phyloP scores from a whole-genome alignment of 2,329 filamentous ascomycete species.

The Cladosporium cucumerinum region DNA sequence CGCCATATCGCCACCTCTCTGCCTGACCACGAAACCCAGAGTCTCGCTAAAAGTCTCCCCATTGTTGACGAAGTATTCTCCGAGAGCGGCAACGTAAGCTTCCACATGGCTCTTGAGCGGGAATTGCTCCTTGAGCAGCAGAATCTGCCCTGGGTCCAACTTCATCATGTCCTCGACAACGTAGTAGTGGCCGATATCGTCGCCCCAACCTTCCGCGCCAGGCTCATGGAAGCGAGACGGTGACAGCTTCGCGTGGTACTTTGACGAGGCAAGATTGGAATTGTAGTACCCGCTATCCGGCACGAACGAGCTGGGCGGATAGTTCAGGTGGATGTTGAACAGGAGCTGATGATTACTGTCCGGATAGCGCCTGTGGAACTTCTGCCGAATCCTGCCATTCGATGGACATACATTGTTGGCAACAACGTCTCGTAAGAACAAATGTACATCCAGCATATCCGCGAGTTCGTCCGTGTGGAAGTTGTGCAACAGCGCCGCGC shows the following conservation, averaged over 20 bases:
- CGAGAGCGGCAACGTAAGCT: conserved; percentile 48
- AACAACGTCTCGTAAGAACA: conserved; percentile 55
- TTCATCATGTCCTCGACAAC: conserved; percentile 64
- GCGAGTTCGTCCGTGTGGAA: conserved; percentile 55
- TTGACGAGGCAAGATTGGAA: conserved; percentile 33
- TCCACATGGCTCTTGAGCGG: conserved; percentile 58
- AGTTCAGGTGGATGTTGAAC: conserved; percentile 44
- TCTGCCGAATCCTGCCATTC: conserved; percentile 57
- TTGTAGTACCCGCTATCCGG: conserved; percentile 40
- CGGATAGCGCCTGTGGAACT: conserved; percentile 56
- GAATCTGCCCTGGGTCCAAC: conserved; percentile 57
- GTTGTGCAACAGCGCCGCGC: conserved; percentile 57
- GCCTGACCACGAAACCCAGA: conserved; percentile 53
- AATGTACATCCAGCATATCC: conserved; percentile 58
- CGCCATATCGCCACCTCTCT: conserved; percentile 52
- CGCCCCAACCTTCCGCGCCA: conserved; percentile 62
- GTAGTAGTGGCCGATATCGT: conserved; percentile 62
- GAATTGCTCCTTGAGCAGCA: conserved; percentile 56
- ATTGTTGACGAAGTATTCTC: conserved; percentile 62
- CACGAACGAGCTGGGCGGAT: conserved; percentile 32
- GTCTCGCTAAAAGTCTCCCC: conserved; percentile 62
- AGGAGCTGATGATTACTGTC: conserved; percentile 48
- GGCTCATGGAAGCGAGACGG: conserved; percentile 48
- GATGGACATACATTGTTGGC: conserved; percentile 59
- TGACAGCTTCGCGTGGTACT: conserved; percentile 47